Evolutionary conservation across 2,329 filamentous ascomycete genomes (phyloP), one percentile per base, ranked within the genome.

Genomic region (Zasmidium cellare): DNA sequence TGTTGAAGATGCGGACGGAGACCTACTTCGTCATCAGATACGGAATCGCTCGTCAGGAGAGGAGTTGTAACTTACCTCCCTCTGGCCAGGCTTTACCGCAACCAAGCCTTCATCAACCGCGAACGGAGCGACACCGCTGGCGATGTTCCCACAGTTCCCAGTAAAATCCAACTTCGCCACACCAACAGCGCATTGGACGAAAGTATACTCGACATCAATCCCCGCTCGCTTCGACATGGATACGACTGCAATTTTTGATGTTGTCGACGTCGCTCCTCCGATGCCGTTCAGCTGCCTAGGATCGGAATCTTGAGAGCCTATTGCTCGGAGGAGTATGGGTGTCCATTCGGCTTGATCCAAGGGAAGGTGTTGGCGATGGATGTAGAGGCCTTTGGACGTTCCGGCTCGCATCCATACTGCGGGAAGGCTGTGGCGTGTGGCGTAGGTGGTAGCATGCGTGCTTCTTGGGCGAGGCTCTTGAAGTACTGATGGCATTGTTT

Each of bases 381-480:
- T 64, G 58, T 75, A 77, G 2, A 77, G 70, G 2, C 75, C 75
- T 53, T 76, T 76, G 2, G 73, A 75, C 7, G 74, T 75, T 25
- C 73, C 73, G 20, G 73, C 71, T 53, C 74, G 64, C 74, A 76
- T 75, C 55, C 72, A 69, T n/a, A 74, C 72, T 11, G 73, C 72
- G 1, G 71, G 72, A 3, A 75, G 58, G 25, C 56, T 51, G 25
- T 53, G 47, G 12, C 56, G 41, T 24, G 35, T 41, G 11, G 35
- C n/a, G 7, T 5, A 41, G 35, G 35, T 14, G 14, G 46, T 3
- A 22, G 20, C 9, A 12, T 25, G 14, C 5, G 46, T 11, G 46
- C 9, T 7, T 11, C 25, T 28, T 5, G 6, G 25, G 11, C 25
- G 11, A 11, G 25, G 25, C 11, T 28, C 25, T 28, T 28, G 25